Percentiles rank a stretch among this genome's conserved stretches.
phyloP scores from a whole-genome alignment of 306 rosid genomes.

The Cucurbita argyrosperma region DNA sequence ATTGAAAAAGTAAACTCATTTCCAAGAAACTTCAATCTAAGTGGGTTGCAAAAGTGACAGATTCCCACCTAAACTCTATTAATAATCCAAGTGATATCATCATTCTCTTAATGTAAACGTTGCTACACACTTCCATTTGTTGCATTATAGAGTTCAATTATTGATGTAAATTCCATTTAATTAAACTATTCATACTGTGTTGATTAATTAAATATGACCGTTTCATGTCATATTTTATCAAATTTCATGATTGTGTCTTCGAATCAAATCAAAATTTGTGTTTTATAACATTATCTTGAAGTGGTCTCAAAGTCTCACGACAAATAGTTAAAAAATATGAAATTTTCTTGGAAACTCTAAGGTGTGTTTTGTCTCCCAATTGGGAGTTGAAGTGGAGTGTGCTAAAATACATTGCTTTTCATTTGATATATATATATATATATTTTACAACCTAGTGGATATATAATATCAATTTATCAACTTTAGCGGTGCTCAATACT shows the following conservation, averaged over 20 bases:
- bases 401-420: too few species aligned
- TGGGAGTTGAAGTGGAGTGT: too few species aligned
- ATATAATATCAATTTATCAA: too few species aligned
- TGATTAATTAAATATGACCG: neutral
- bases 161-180: neutral
- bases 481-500: too few species aligned
- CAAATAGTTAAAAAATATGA: neutral
- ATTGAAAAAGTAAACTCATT: neutral
- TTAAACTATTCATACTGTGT: neutral
- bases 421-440: too few species aligned
- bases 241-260: neutral
- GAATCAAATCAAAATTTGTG: neutral
- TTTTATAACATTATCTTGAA: neutral
- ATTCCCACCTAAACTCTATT: neutral
- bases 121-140: neutral
- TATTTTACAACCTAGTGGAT: too few species aligned
- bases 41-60: neutral
- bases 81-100: neutral
- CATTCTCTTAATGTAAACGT: neutral
- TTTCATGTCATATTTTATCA: neutral
- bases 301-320: neutral
- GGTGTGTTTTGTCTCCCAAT: too few species aligned
- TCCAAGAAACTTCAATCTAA: neutral
- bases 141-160: neutral
- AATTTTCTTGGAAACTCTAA: neutral